Percentiles rank a stretch among this genome's conserved stretches.
phyloP scores from a whole-genome alignment of 306 rosid species.

The Styphnolobium japonicum region DNA sequence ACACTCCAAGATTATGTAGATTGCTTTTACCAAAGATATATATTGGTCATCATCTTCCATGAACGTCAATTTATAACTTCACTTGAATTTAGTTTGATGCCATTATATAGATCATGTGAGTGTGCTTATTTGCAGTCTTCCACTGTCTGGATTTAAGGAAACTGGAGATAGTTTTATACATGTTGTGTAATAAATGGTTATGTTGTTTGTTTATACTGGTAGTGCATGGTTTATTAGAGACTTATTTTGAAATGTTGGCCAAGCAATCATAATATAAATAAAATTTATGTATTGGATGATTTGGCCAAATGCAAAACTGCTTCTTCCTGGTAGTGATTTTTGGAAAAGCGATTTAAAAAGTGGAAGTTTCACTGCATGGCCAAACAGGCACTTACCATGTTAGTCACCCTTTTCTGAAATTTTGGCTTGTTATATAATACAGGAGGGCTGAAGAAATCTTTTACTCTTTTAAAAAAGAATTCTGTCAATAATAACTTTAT shows the following conservation, averaged over 20 bases:
- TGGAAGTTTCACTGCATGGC: not conserved
- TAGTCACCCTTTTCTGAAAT: not conserved
- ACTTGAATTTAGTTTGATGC: not conserved
- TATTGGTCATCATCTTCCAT: not conserved
- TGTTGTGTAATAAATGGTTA: not conserved
- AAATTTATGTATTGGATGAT: not conserved
- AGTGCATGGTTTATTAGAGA: not conserved
- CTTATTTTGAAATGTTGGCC: not conserved
- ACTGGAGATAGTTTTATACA: not conserved
- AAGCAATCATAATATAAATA: not conserved
- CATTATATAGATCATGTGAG: not conserved
- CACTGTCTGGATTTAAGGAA: not conserved
- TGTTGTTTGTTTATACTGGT: not conserved
- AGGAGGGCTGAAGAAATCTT: not conserved
- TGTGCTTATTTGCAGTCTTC: not conserved
- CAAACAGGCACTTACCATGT: not conserved
- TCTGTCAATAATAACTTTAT: not conserved
- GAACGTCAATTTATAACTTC: not conserved
- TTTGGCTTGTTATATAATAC: not conserved
- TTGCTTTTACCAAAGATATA: not conserved
- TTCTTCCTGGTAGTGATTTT: not conserved
- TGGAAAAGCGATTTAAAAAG: not conserved
- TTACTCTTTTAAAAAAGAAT: not conserved
- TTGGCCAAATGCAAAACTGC: constrained; percentile 6
- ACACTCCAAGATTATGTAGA: not conserved